Evolutionary conservation across 2,329 filamentous ascomycete genomes (phyloP).

Genomic region (Cladosporium sphaerospermum): DNA sequence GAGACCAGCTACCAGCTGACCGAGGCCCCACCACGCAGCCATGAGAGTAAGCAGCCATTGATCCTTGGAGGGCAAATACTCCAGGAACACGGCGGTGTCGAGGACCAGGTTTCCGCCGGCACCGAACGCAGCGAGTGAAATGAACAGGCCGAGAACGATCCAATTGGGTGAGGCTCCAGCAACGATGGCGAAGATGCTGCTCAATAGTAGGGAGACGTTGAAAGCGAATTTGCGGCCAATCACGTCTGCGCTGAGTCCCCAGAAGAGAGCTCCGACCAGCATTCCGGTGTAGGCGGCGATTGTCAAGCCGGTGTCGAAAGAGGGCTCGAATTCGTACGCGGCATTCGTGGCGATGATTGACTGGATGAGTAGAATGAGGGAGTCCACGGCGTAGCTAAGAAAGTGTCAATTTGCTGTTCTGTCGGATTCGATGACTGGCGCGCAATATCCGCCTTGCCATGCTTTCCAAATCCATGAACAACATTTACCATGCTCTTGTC

Average conservation of each 20-base stretch:
- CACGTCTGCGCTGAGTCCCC: conserved; percentile 62
- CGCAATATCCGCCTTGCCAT: not conserved
- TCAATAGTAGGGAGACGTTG: conserved; percentile 60
- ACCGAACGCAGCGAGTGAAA: conserved; percentile 58
- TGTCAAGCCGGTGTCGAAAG: conserved; percentile 51
- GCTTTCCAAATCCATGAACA: too few species aligned
- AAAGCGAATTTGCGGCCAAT: conserved; percentile 64
- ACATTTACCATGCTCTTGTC: too few species aligned
- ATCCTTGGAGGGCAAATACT: conserved; percentile 51
- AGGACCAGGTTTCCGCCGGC: conserved; percentile 58
- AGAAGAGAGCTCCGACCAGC: conserved; percentile 57
- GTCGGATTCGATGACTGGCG: not conserved
- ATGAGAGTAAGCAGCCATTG: conserved; percentile 62
- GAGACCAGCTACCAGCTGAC: conserved; percentile 47
- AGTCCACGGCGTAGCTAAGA: conserved; percentile 51
- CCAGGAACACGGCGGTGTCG: conserved; percentile 55
- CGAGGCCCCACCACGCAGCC: conserved; percentile 52
- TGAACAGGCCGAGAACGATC: conserved; percentile 58
- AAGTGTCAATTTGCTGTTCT: conserved; percentile 1
- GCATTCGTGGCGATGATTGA: conserved; percentile 56
- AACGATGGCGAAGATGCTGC: conserved; percentile 55
- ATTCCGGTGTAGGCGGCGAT: conserved; percentile 55
- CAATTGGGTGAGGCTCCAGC: conserved; percentile 64
- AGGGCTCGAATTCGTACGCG: conserved; percentile 52
- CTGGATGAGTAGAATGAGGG: conserved; percentile 53